Conservation (phyloP, 108 stramenopile species). For the Pseudonitzschia multistriata region DNA sequence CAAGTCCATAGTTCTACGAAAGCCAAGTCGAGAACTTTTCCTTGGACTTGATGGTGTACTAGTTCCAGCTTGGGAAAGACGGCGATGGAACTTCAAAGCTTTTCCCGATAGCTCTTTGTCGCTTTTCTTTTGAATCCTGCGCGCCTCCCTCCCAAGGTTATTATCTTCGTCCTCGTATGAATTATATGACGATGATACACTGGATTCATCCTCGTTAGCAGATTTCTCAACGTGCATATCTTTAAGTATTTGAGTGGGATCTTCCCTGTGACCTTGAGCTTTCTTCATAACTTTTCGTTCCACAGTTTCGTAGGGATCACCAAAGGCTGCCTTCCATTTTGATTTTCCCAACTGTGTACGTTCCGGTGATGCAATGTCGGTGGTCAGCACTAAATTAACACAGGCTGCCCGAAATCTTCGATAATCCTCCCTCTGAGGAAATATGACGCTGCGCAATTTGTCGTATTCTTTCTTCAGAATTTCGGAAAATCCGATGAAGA, state of each 20-base stretch:
- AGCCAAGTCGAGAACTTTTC: constrained; percentile 48
- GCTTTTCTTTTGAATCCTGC: background rate
- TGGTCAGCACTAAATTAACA: constrained; percentile 54
- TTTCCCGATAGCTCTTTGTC: constrained; percentile 20
- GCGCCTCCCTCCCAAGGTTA: background rate
- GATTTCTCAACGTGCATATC: constrained; percentile 30
- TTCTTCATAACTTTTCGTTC: constrained; percentile 42
- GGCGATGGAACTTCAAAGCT: constrained; percentile 32
- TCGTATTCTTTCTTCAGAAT: constrained; percentile 45
- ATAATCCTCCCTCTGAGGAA: constrained; percentile 51
- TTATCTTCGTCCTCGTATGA: constrained; percentile 28
- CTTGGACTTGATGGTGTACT: constrained; percentile 1
- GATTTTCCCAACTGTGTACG: constrained; percentile 65
- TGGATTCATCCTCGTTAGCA: constrained; percentile 42
- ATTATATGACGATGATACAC: constrained; percentile 41
- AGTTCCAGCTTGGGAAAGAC: constrained; percentile 18
- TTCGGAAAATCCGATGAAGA: constrained; percentile 68
- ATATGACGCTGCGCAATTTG: constrained; percentile 48
- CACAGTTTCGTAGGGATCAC: constrained; percentile 58
- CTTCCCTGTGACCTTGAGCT: constrained; percentile 4
- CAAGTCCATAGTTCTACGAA: constrained; percentile 72
- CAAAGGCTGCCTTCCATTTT: constrained; percentile 85
- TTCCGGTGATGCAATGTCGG: constrained; percentile 59
- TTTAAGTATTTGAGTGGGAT: constrained; percentile 24
- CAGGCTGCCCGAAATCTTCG: constrained; percentile 56